A percentile compares a stretch with the other conserved stretches of the same genome.
Evolutionary conservation across 139 green algal species (phyloP).

Genomic region (Zygnema circumcarinatum): DNA sequence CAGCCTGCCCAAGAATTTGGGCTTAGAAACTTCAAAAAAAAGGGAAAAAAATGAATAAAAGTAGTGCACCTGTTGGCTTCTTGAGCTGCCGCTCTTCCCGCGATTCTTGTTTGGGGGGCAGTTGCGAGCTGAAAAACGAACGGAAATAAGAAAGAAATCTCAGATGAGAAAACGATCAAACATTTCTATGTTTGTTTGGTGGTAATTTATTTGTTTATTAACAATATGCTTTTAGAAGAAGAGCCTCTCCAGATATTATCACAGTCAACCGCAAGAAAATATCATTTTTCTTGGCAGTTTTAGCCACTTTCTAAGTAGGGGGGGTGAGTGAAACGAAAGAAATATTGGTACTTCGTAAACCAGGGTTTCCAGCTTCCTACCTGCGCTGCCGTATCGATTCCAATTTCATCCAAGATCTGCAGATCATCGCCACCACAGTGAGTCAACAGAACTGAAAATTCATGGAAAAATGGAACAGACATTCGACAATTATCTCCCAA

Average conservation of each 20-base stretch:
- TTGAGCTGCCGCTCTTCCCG: neutral
- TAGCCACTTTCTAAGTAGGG: neutral
- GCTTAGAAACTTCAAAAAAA: neutral
- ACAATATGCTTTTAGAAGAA: neutral
- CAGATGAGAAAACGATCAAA: neutral
- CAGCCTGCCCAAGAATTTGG: neutral
- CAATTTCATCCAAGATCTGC: conserved; percentile 56
- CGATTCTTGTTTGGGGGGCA: neutral
- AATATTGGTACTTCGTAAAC: neutral
- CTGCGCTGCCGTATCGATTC: conserved; percentile 45
- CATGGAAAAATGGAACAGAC: too few relatives aligned
- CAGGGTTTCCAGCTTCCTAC: neutral
- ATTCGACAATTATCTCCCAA: too few relatives aligned
- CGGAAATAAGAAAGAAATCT: neutral
- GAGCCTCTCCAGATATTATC: neutral
- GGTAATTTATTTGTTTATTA: too few relatives aligned
- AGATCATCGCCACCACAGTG: neutral
- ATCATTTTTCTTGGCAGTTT: neutral
- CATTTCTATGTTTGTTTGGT: too few relatives aligned
- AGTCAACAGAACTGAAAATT: too few relatives aligned
- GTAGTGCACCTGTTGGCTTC: neutral
- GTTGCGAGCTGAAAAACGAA: neutral
- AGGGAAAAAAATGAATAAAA: too few relatives aligned
- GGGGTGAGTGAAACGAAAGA: neutral
- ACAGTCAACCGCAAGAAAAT: neutral